Conservation (phyloP, 2,329 filamentous ascomycete genomes). For the Xylariales sp. region DNA sequence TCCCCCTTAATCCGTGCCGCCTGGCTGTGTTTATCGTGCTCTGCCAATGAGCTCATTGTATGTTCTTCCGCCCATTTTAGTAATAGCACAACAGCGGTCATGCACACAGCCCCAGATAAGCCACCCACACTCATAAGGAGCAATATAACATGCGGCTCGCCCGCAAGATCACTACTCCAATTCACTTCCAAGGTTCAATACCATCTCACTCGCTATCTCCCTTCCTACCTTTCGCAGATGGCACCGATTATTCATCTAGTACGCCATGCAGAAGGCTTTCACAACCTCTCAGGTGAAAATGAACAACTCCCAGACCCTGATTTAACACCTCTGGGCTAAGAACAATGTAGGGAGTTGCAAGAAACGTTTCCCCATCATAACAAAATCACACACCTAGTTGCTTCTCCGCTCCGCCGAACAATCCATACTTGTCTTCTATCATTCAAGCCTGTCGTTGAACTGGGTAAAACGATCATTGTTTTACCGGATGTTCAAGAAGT, state of each 20-base stretch:
- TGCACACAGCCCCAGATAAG: too few relatives aligned
- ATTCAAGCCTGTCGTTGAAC: constrained; percentile 54
- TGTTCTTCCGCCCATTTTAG: too few relatives aligned
- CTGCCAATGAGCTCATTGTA: too few relatives aligned
- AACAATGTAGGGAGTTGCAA: constrained; percentile 66
- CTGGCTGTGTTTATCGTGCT: too few relatives aligned
- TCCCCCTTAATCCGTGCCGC: too few relatives aligned
- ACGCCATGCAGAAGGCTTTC: constrained; percentile 73
- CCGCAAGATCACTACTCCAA: too few relatives aligned
- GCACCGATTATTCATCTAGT: constrained; percentile 59
- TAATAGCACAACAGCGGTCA: too few relatives aligned
- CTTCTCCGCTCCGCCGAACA: constrained; percentile 77
- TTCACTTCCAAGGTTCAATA: too few relatives aligned
- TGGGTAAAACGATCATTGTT: constrained; percentile 51
- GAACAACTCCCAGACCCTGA: constrained; percentile 71
- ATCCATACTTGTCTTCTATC: constrained; percentile 70
- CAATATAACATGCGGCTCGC: too few relatives aligned
- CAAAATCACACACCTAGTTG: constrained; percentile 64
- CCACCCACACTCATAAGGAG: too few relatives aligned
- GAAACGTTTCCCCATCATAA: constrained; percentile 60
- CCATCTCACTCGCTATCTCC: too few relatives aligned
- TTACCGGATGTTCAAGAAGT: constrained; percentile 78
- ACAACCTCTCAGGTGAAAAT: constrained; percentile 71
- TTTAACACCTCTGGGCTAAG: constrained; percentile 69
- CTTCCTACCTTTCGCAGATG: too few relatives aligned